A percentile compares a stretch with the other conserved stretches of the same genome.
Conservation (phyloP, 768 basidiomycete species). For the Fistulinella prunicolor region DNA sequence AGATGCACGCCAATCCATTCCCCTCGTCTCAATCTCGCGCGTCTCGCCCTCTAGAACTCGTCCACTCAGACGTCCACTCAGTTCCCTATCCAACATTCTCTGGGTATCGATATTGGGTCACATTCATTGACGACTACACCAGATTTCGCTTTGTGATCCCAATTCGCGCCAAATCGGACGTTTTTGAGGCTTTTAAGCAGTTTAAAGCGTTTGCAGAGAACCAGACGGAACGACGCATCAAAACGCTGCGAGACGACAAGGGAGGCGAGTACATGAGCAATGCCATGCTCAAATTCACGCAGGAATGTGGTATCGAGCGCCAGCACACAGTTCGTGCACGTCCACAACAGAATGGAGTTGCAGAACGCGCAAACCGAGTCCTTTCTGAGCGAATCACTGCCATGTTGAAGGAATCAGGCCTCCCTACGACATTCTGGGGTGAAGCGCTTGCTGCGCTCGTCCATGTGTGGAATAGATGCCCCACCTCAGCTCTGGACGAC, state of each 20-base stretch:
- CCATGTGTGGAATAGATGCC: conserved; percentile 19
- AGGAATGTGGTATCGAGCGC: conserved; percentile 11
- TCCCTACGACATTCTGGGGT: conserved; percentile 5
- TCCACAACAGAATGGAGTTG: conserved; percentile 4
- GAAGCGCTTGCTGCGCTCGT: conserved; percentile 19
- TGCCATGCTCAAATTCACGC: conserved; percentile 18
- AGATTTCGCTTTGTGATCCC: conserved; percentile 18
- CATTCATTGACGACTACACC: conserved; percentile 7
- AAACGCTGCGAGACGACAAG: conserved; percentile 23
- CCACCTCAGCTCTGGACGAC: conserved; percentile 22
- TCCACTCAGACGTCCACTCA: conserved; percentile 23
- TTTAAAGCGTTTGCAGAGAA: conserved; percentile 33
- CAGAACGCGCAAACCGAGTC: neutral
- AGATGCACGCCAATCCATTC: conserved; percentile 21
- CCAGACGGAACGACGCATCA: conserved; percentile 13
- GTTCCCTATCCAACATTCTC: conserved; percentile 4
- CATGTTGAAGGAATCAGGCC: conserved; percentile 10
- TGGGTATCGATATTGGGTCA: conserved; percentile 9
- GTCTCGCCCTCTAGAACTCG: neutral
- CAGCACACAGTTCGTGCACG: conserved; percentile 1
- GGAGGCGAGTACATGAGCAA: conserved; percentile 32
- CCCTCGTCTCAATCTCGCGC: neutral
- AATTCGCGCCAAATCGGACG: conserved; percentile 20
- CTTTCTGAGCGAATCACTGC: conserved; percentile 13
- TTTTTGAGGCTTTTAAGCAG: conserved; percentile 24